Base-by-base conservation (phyloP, 441 rosid genomes). In the Euphorbia schlechtendalii region DNA sequence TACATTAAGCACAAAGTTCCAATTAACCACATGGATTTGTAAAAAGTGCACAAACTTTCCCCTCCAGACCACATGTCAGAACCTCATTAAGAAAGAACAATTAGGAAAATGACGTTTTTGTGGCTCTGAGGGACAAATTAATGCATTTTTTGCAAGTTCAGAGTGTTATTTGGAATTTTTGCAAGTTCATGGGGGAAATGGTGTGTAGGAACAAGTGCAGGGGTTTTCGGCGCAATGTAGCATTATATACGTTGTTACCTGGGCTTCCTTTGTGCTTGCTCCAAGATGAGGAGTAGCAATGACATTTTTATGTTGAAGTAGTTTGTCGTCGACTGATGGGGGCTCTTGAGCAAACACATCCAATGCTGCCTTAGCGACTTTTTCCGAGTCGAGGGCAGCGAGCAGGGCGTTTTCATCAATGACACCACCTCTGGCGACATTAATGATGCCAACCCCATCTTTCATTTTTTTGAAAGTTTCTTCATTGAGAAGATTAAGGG, bases 381-480 rank as follows among this genome's bases (percentile, higher is more conserved):
- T 77, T 13, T 94, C 94, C 68, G 89, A 40, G 70, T 90, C 92
- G 48, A 92, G 70, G 20, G 98, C 97, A 69, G 88, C 81, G 36
- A 90, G 92, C 3, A 92, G 76, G 22, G 96, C 97, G 2, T 88
- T 90, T 74, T 92, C 98, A 61, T 92, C 98, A 43, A 92, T 88
- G 38, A 90, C 98, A 40, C 97, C 98, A 14, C 98, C 98, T 65
- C 98, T 86, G 34, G 98, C 96, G 68, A 92, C 98, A 77, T 88
- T 92, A 34, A 90, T 78, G 5, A 92, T 83, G 5, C 97, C 76
- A 51, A 88, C 94, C 25, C 98, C 97, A 73, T 85, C 86, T 79
- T 92, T 90, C 92, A 92, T 86, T 74, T 80, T 85, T 0, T 83
- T 82, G 71, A 92, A 88, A 38, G 87, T 78, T 8, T 90, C 84